phyloP scores from a whole-genome alignment of 1,284 basidiomycete genomes.

The Puccinia triticina region DNA sequence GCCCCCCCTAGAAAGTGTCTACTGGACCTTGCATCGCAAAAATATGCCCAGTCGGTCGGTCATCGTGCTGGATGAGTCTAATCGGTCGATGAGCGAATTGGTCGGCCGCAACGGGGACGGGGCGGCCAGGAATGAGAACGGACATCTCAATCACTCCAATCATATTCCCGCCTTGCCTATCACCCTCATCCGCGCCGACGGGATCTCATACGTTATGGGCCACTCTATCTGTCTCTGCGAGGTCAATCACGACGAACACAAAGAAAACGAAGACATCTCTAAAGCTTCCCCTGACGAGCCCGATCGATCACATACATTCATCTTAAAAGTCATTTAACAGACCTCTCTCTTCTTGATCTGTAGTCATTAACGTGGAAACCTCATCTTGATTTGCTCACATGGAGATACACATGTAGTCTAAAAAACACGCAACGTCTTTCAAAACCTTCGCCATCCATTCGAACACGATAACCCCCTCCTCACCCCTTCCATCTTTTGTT shows the following conservation, averaged over 20 bases:
- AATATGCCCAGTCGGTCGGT: constrained; percentile 26
- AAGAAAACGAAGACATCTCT: constrained; percentile 13
- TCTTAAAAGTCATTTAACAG: constrained; percentile 36
- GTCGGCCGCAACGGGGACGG: constrained; percentile 21
- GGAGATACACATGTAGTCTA: too few species aligned
- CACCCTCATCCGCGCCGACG: constrained; percentile 45
- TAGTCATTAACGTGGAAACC: not conserved
- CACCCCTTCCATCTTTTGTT: too few species aligned
- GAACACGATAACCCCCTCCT: too few species aligned
- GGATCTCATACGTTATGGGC: constrained; percentile 45
- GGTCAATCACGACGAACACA: constrained; percentile 21
- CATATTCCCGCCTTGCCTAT: constrained; percentile 48
- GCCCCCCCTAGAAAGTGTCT: constrained; percentile 43
- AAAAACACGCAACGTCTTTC: too few species aligned
- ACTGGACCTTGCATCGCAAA: constrained; percentile 50
- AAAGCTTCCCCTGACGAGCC: not conserved
- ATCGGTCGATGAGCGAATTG: constrained; percentile 44
- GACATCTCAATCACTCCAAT: not conserved
- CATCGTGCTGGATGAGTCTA: constrained; percentile 45
- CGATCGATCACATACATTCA: constrained; percentile 19
- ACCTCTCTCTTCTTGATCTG: not conserved
- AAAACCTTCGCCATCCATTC: too few species aligned
- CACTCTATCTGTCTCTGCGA: constrained; percentile 47
- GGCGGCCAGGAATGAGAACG: not conserved
- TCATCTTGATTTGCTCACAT: too few species aligned